Conservation (phyloP, 2,329 filamentous ascomycete species). For the Colletotrichum aenigma region DNA sequence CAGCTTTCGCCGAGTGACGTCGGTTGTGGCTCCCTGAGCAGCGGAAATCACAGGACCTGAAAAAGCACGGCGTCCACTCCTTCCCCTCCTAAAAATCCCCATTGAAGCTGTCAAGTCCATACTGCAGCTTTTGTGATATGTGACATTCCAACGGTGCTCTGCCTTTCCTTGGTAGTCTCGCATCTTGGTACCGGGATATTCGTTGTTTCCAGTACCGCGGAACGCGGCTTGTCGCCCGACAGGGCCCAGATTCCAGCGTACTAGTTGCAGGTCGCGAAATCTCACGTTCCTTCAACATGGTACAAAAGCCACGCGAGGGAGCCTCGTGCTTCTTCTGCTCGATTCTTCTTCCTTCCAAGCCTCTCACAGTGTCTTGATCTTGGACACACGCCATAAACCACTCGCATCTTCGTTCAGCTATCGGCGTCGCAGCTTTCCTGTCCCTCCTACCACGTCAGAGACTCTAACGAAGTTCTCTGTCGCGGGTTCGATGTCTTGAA, state of each 20-base stretch:
- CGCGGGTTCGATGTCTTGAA: slow-evolving; percentile 19
- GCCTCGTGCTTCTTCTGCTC: not conserved
- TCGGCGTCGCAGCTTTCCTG: not conserved
- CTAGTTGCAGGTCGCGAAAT: not conserved
- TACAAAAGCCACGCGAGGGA: not conserved
- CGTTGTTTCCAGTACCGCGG: slow-evolving; percentile 13
- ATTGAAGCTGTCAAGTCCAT: slow-evolving; percentile 5
- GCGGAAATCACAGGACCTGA: not conserved
- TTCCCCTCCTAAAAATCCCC: not conserved
- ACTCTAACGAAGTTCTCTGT: not conserved
- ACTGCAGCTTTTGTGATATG: slow-evolving; percentile 8
- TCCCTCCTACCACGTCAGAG: not conserved
- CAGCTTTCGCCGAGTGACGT: slow-evolving; percentile 5
- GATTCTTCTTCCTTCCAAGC: not conserved
- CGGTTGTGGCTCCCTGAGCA: not conserved
- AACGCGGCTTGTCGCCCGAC: slow-evolving; percentile 4
- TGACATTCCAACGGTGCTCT: not conserved
- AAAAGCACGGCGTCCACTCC: not conserved
- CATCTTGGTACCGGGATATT: not conserved
- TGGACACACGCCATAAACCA: not conserved
- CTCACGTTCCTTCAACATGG: not conserved
- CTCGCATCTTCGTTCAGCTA: not conserved
- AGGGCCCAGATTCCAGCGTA: not conserved
- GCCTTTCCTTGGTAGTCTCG: not conserved
- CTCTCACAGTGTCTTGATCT: not conserved